Base-by-base conservation (phyloP, 192 early-diverging fungal species). In the Dimargaris cristalligena region DNA sequence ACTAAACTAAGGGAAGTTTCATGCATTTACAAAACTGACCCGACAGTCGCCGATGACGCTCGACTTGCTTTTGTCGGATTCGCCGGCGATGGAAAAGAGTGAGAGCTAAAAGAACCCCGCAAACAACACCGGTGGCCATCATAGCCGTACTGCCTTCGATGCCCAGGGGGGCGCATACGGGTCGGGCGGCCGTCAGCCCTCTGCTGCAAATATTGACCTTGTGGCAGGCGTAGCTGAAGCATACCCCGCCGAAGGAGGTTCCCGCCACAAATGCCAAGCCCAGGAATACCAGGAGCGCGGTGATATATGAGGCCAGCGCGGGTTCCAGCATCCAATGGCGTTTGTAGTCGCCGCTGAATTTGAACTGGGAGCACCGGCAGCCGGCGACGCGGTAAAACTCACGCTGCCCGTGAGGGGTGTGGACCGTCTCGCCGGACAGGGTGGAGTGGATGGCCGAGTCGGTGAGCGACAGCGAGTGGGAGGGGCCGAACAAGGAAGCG, bases 121-220 rank as follows among this genome's bases (percentile, higher is more conserved):
- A 33, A 4, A 56, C 18, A 1, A 56, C 28, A 28, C 54, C 54
- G 18, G 31, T 23, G 34, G 54, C 54, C 13, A 56, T 28, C 16
- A 56, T 29, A 14, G 32, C 54, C 16, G 54, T 56, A 34, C 54
- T 56, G 18, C 54, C 54, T 34, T 56, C 54, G 29, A 56, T 56
- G 18, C 54, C 54, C 18, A 56, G 29, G 31, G 28, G 28, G 10
- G 30, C 1, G 34, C 54, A 56, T 28, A 20, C 26, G 29, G 28
- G 20, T 13, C 29, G 30, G 4, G 29, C 32, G 31, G 29, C 20
- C 9, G 30, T 32, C 11, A 33, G 16, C 16, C 54, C 54, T 14
- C 23, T 16, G 2, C 23, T 20, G 23, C 54, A 56, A 2, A 56
- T 29, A 1, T 23, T 13, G 34, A n/a, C 16, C 30, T 56, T 13